Base-by-base conservation (phyloP, 129 eudicot species). In the Arctium lappa region DNA sequence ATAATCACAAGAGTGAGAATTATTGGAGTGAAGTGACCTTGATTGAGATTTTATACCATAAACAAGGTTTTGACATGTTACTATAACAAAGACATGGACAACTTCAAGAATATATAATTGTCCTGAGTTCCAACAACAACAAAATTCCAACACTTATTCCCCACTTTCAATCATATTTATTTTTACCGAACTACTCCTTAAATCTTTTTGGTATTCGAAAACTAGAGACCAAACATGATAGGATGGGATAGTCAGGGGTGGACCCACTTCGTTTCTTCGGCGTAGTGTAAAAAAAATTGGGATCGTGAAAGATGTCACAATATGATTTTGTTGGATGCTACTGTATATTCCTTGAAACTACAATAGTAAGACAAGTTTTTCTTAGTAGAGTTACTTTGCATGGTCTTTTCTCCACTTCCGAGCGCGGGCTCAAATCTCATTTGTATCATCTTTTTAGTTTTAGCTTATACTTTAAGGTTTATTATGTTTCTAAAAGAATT, bases 61-160 rank as follows among this genome's bases (percentile, higher is more conserved):
- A 66, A 66, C 71, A 66, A 18, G 34, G 12, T 66, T 66, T 22
- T 66, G 32, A 66, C 71, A 38, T 73, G 77, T n/a, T 74, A 44
- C 38, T 74, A 6, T 44, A 74, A 74, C 65, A 42, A 74, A 44
- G 78, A 74, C 53, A 46, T 42, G 66, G 63, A 74, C 62, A 7
- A 42, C 7, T 27, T 10, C 22, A 74, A 74, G 63, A 42, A 42
- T 74, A 74, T 40, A 74, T 74, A 44, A 27, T 44, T 74, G 39
- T 42, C 65, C 44, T 74, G 65, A 44, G 78, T 42, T 74, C 65
- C 65, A 42, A 74, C 65, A 74, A 74, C 48, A 44, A 74, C 39
- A 74, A 74, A 74, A 74, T 5, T 74, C 63, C 78, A 74, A 74
- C 18, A 74, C 32, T 74, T 73, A 39, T 73, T 73, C 15, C 33